Conservation (phyloP, 345 rosid species). For the Rhodamnia rubescens region DNA sequence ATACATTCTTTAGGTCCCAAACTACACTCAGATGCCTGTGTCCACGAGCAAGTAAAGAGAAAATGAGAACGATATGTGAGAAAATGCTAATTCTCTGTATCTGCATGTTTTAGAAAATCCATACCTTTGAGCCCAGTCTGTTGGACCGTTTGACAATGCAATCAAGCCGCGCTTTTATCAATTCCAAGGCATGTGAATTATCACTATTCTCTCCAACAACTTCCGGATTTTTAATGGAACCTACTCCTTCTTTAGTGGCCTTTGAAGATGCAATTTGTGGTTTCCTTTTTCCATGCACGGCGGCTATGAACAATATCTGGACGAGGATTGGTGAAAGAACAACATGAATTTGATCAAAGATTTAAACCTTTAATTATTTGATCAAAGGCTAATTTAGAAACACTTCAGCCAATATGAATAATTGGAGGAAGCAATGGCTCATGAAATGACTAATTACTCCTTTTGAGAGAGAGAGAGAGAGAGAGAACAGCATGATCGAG, state of each 20-base stretch:
- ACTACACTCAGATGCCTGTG: constrained; percentile 54
- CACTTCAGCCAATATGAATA: background rate
- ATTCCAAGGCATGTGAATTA: constrained; percentile 25
- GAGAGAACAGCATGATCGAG: background rate
- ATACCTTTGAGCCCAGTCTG: constrained; percentile 63
- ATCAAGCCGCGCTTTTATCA: constrained; percentile 29
- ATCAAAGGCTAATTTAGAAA: background rate
- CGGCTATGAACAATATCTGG: constrained; percentile 68
- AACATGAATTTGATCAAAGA: background rate
- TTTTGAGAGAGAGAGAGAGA: background rate
- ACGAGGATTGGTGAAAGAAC: background rate
- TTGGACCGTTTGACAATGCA: constrained; percentile 43
- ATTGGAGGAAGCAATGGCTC: background rate
- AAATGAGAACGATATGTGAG: background rate
- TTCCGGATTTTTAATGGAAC: constrained; percentile 9
- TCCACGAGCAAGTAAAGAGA: constrained; percentile 4
- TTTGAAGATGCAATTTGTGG: constrained; percentile 32
- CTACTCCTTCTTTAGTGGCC: constrained; percentile 15
- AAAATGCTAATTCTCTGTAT: background rate
- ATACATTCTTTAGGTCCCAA: constrained; percentile 75
- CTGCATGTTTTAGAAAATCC: constrained; percentile 1
- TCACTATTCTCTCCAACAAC: constrained; percentile 17
- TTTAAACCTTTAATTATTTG: background rate
- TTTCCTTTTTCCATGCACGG: constrained; percentile 46
- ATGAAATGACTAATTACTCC: background rate